Evolutionary conservation across 164 flowering plant genomes (phyloP), one percentile per base, ranked within the genome.

Genomic region (Kingdonia uniflora): DNA sequence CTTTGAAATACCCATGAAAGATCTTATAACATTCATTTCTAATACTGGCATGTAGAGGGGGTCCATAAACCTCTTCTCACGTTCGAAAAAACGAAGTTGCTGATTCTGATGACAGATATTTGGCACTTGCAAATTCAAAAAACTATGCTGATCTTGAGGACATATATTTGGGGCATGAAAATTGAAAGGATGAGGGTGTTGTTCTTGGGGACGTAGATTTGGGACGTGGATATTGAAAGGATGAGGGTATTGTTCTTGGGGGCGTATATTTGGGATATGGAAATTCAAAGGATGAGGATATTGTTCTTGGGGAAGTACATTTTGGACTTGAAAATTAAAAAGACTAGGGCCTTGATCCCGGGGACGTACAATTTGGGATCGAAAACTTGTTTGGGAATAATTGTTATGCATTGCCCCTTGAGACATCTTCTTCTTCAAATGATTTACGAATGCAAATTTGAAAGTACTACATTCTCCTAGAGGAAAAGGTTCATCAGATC

Each of bases 401-500:
- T 39, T 42, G 2, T 5, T 11, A 13, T 6, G 20, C 1, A 8
- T 15, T 4, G 8, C 8, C 6, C 6, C 37, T 48, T 22, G 22
- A 19, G 45, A 6, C 14, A 8, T 47, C 16, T 43, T 43, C 43
- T 40, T 58, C 53, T 26, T 63, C 51, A 12, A 2, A 13, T 25
- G 20, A 44, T 14, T 46, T 2, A 17, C 49, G 44, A 73, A 25
- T 19, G 14, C 19, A 50, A 65, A 77, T 45, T 67, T 77, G 63
- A 65, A 77, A 6, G 81, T 77, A n/a, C 66, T 52, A 55, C 76
- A 69, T 15, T 52, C 60, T 4, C 81, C 75, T 22, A 74, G 49
- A 6, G 38, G 68, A 46, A 72, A 76, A 7, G 74, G 57, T 33
- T 65, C 64, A 50, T 70, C 69, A 29, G 60, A 49, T 50, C 54